Conservation (phyloP, 2,329 filamentous ascomycete genomes). For the Penicillium italicum region DNA sequence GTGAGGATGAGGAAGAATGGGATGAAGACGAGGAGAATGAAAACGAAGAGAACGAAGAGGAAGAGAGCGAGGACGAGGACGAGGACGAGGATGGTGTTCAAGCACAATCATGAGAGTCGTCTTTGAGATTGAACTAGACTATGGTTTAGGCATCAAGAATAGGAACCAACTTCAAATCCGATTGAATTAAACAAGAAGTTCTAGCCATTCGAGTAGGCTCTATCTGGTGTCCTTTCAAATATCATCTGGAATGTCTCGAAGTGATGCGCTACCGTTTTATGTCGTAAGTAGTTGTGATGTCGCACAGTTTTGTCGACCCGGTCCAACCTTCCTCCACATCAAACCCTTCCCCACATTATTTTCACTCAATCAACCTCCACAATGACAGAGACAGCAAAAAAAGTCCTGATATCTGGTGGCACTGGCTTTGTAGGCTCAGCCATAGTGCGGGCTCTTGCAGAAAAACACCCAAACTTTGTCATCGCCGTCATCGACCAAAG, state of each 20-base stretch:
- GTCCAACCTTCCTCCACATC: not conserved
- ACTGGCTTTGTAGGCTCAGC: constrained; percentile 42
- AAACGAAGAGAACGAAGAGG: not conserved
- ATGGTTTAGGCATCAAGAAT: not conserved
- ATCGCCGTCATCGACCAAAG: constrained; percentile 39
- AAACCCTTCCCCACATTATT: not conserved
- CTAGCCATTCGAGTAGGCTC: not conserved
- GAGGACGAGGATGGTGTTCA: not conserved
- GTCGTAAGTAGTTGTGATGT: not conserved
- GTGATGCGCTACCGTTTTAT: not conserved
- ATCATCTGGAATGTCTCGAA: not conserved
- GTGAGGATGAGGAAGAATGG: not conserved
- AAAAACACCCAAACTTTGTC: constrained; percentile 35
- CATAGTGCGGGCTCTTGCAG: constrained; percentile 36
- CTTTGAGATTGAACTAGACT: not conserved
- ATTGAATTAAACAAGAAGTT: not conserved
- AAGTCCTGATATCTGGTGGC: constrained; percentile 38
- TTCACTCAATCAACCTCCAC: not conserved
- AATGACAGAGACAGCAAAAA: constrained; percentile 20
- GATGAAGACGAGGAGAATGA: not conserved
- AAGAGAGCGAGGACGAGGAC: not conserved
- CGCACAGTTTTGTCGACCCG: not conserved
- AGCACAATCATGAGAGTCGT: not conserved
- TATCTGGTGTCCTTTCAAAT: not conserved
- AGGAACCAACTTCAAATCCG: not conserved